Base-by-base conservation (phyloP, 1,139 yeast species). In the Kodamaea derodonti region DNA sequence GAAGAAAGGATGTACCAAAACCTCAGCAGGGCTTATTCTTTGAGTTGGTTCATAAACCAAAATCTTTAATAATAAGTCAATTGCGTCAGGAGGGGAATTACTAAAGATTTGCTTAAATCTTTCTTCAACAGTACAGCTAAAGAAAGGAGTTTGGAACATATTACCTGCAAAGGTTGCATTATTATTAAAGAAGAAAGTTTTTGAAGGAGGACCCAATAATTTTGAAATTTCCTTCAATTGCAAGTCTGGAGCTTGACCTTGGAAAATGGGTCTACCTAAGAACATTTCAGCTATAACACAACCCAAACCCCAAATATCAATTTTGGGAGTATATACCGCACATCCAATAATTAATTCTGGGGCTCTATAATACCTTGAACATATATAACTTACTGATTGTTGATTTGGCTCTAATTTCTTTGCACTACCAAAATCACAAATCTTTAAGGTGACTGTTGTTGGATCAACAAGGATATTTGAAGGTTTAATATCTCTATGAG, bases 241-340 rank as follows among this genome's bases (percentile, higher is more conserved):
- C 34, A 80, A 60, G 52, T 80, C 73, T 11, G 90, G 86, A 34
- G 81, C 80, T 48, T 77, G 81, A 34, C 94, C 94, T 61, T 83
- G 92, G 62, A 84, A 84, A 15, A 84, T 80, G 3, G 92, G 87
- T 53, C 78, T 81, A 22, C 92, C 90, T 50, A 83, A 68, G 44
- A 82, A 72, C 90, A 84, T 83, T 57, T 84, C 94, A 14, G 92
- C 92, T 45, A 84, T 65, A 8, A 84, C 92, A 67, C 95, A 84
- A 1, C 95, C 95, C 37, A 83, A 65, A 1, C 92, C 92, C 95
- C 95, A 84, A 39, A 83, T 78, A 55, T 84, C 95, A 39, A 84
- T 83, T 51, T 82, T 84, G 6, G 92, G 82, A 2, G 88, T 74
- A 52, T 84, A 84, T 33, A 77, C 67, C 27, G 84, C 75, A 49